Percentiles rank a stretch among this genome's conserved stretches.
Conservation (phyloP, 371 early-diverging fungal genomes). For the Mucor plumbeus region DNA sequence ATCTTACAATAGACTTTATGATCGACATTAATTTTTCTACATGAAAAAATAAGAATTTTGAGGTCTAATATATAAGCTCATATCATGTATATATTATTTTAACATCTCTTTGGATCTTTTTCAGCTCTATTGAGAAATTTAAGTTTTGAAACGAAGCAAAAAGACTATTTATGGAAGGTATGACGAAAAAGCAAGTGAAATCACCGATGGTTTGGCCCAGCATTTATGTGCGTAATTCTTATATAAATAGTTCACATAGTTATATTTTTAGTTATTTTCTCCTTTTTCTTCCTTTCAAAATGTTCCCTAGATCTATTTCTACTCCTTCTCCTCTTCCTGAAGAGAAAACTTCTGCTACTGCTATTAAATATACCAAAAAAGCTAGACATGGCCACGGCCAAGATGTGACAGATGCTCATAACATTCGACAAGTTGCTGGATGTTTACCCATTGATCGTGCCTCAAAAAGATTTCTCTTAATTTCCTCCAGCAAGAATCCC, state of each 20-base stretch:
- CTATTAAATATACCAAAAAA: conserved; percentile 44
- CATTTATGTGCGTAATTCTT: not conserved
- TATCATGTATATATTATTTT: too few relatives aligned
- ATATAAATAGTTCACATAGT: not conserved
- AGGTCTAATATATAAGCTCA: not conserved
- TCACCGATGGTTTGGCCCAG: not conserved
- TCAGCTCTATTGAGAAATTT: too few relatives aligned
- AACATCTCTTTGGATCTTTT: too few relatives aligned
- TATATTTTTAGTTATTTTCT: not conserved
- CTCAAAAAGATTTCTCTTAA: conserved; percentile 55
- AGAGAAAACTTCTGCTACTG: not conserved
- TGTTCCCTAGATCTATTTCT: conserved; percentile 2
- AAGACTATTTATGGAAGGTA: not conserved
- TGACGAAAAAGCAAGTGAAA: not conserved
- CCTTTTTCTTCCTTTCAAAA: not conserved
- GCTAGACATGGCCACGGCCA: conserved; percentile 51
- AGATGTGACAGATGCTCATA: conserved; percentile 39
- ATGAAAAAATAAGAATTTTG: not conserved
- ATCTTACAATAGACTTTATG: not conserved
- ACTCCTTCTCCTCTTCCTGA: conserved; percentile 26
- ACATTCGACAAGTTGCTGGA: conserved; percentile 62
- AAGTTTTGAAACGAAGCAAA: not conserved
- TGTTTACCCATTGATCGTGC: conserved; percentile 63
- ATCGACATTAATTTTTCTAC: not conserved
- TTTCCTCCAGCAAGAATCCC: conserved; percentile 57